Evolutionary conservation across 768 basidiomycete species (phyloP), one percentile per base, ranked within the genome.

Genomic region (Amanita molliuscula): DNA sequence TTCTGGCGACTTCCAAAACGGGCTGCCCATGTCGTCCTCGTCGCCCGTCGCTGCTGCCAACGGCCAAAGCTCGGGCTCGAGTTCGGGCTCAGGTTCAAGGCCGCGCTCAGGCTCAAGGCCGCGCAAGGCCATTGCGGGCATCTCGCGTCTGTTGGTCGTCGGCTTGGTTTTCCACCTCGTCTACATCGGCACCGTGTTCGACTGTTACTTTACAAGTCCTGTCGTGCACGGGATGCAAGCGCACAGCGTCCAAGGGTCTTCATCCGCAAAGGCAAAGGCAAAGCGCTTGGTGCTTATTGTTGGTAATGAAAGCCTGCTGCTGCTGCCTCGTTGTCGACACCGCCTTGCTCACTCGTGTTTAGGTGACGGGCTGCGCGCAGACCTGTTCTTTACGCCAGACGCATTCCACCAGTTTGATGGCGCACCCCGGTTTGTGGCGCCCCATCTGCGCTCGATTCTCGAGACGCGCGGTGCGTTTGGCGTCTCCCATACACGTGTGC

Each of bases 311-410:
- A 9, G 73, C 61, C 28, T 26, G 29, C 31, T 37, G 36, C 7
- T n/a, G n/a, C n/a, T n/a, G n/a, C n/a, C n/a, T 4, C 26, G 11
- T 13, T 4, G 3, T 37, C 21, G 28, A 10, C 36, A 8, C 34
- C 47, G 15, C 23, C 23, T 42, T 15, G 20, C 51, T 16, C 18
- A 31, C 6, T 13, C 11, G 40, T 15, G 1, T 37, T 13, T 53
- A 89, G 90, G 81, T 48, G 90, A 93, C 55, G 90, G 90, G 4
- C 71, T 92, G 7, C 77, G 90, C 25, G 88, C 90, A 2, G 90
- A 93, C 62, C 72, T 89, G 33, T 62, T 90, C 10, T 83, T 89
- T 59, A 76, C 75, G 33, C 64, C 74, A 37, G 77, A 86, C 49
- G 74, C 77, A 0, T 85, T 88, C 58, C 66, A 31, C 13, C 31